Conservation (phyloP, 2,329 filamentous ascomycete genomes). For the Scolecobasidium constrictum region DNA sequence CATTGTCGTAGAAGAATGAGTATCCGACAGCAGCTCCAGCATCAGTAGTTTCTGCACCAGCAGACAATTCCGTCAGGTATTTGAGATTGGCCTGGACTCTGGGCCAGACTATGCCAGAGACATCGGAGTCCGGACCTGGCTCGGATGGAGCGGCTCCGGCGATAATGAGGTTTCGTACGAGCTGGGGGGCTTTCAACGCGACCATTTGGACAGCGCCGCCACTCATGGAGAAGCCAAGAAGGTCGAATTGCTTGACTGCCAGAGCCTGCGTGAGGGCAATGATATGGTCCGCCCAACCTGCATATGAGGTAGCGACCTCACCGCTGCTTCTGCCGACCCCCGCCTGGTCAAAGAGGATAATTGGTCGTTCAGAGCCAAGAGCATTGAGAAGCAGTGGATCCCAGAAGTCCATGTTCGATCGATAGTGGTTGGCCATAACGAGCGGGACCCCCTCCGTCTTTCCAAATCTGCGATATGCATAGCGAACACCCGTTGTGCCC, state of each 20-base stretch:
- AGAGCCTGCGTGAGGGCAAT: conserved; percentile 19
- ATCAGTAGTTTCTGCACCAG: background rate
- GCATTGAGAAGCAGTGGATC: conserved; percentile 30
- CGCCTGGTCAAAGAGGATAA: conserved; percentile 38
- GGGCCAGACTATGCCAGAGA: conserved; percentile 7
- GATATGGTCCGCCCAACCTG: conserved; percentile 21
- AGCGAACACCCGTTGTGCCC: conserved; percentile 11
- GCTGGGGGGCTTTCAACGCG: conserved; percentile 25
- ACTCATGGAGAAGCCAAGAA: conserved; percentile 42
- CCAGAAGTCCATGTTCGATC: conserved; percentile 17
- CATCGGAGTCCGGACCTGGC: conserved; percentile 15
- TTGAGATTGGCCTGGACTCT: background rate
- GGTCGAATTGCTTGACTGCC: conserved; percentile 27
- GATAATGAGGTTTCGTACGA: conserved; percentile 32
- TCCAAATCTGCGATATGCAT: conserved; percentile 16
- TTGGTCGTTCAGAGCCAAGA: conserved; percentile 29
- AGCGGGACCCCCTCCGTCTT: conserved; percentile 11
- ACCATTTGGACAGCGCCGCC: conserved; percentile 36
- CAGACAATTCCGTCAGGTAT: background rate
- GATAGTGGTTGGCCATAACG: conserved; percentile 16
- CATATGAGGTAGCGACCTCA: conserved; percentile 28
- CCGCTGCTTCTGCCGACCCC: conserved; percentile 37
- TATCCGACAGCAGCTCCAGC: conserved; percentile 10
- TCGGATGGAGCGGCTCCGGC: conserved; percentile 34
- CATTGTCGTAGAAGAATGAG: conserved; percentile 8